Base-by-base conservation (phyloP, 768 basidiomycete species). In the Plicaturopsis crispa region DNA sequence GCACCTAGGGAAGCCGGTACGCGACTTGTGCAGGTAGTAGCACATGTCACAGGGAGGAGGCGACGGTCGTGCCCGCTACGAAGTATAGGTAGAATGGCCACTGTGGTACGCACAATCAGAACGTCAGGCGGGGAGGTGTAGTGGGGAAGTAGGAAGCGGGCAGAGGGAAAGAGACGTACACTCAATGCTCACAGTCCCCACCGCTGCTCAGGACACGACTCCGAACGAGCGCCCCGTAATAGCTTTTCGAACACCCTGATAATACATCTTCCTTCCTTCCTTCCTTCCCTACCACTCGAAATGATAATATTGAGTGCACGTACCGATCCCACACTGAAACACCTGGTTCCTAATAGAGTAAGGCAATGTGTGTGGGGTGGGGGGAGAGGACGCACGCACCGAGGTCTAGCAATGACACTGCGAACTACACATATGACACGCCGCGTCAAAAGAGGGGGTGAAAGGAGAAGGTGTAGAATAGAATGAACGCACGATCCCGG, bases 1-100 rank as follows among this genome's bases (percentile, higher is more conserved):
- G 7, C 46, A 73, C 78, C 60, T 61, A 14, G 45, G 49, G 46
- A 76, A 69, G 0, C 78, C 78, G 0, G 75, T 80, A 45, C 67
- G 63, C 0, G 72, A 72, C 36, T 41, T 52, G 31, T 64, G 56
- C 28, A 81, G 55, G 34, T 72, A 59, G 52, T 62, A 74, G 44
- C 67, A 70, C n/a, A n/a, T n/a, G n/a, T n/a, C n/a, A n/a, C 16
- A 80, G 57, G 4, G 66, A 59, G 24, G 68, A 35, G 2, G 76
- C 66, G 17, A 80, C 66, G 7, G 60, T 48, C n/a, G 74, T 66
- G 0, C 68, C 65, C 1, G 67, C 52, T 4, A 63, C 69, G 45
- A 80, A 78, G 43, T 69, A 67, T 34, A 70, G 48, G 45, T 75
- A 78, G 45, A 80, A 59, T 24, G 72, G 49, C 20, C 48, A 52